phyloP scores from a whole-genome alignment of 495 filamentous ascomycete genomes.

The Parachaetomium inaequale region DNA sequence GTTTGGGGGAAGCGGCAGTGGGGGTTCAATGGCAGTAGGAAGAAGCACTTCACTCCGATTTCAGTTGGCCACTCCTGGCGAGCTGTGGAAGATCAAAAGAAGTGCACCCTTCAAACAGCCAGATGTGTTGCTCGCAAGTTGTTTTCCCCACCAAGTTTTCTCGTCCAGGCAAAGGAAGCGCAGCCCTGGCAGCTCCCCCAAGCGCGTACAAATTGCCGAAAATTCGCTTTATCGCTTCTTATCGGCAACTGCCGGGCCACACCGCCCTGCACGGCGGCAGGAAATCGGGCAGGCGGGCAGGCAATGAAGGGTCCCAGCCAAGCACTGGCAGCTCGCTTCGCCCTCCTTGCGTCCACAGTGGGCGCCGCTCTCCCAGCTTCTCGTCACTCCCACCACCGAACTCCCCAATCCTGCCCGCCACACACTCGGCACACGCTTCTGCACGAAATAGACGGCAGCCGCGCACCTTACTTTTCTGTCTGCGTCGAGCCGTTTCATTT shows the following conservation, averaged over 20 bases:
- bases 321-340: too few relatives aligned
- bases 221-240: conserved; percentile 38
- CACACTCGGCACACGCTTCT: conserved; percentile 7
- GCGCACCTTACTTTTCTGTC: background rate
- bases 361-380: conserved; percentile 26
- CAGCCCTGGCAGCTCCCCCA: too few relatives aligned
- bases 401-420: conserved; percentile 22
- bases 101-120: background rate
- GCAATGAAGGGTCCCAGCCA: too few relatives aligned
- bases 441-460: background rate
- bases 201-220: conserved; percentile 19
- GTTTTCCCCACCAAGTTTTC: background rate
- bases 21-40: background rate
- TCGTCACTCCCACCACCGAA: conserved; percentile 18
- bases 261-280: conserved; percentile 23
- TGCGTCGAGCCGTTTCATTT: conserved; percentile 7
- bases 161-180: too few relatives aligned
- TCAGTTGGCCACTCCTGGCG: background rate
- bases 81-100: background rate
- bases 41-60: background rate
- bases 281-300: conserved; percentile 23
- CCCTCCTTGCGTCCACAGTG: conserved; percentile 18
- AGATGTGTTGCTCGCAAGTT: too few relatives aligned
- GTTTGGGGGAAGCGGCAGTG: background rate
- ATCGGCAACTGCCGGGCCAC: conserved; percentile 27